Evolutionary conservation across 768 basidiomycete species (phyloP).

Genomic region (Kwoniella pini): DNA sequence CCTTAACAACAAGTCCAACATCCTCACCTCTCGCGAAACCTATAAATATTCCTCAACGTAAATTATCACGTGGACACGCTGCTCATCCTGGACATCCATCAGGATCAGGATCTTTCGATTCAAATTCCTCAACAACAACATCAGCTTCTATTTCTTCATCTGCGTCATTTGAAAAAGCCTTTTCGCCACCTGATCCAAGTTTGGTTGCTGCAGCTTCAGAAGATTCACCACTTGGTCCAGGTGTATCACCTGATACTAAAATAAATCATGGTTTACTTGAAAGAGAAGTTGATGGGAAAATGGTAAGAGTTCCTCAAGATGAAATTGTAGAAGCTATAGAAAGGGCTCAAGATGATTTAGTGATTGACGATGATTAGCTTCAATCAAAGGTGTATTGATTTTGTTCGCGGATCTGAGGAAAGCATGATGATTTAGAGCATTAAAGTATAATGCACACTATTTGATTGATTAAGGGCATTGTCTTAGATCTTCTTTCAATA

Average conservation of each 20-base stretch:
- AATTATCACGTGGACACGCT: constrained; percentile 2
- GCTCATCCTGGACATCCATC: constrained; percentile 13
- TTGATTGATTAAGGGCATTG: no score
- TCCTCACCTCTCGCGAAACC: not conserved
- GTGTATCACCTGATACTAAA: constrained; percentile 47
- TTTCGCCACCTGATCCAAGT: constrained; percentile 51
- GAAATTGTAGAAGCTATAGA: constrained; percentile 47
- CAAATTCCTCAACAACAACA: constrained; percentile 2
- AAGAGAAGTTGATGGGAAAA: constrained; percentile 40
- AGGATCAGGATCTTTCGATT: not conserved
- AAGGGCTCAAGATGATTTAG: constrained; percentile 13
- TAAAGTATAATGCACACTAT: no score
- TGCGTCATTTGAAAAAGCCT: constrained; percentile 21
- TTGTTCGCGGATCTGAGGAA: no score
- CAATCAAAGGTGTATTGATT: not conserved
- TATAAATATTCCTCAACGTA: constrained; percentile 15
- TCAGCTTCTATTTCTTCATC: constrained; percentile 1
- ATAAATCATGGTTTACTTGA: constrained; percentile 45
- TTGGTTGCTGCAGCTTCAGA: constrained; percentile 42
- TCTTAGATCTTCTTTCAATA: no score
- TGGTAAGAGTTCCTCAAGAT: constrained; percentile 47
- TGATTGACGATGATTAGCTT: constrained; percentile 1
- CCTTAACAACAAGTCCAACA: not conserved
- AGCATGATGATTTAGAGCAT: no score
- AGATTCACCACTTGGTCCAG: constrained; percentile 50